phyloP scores from a whole-genome alignment of 306 rosid genomes.

The Rosa persica region DNA sequence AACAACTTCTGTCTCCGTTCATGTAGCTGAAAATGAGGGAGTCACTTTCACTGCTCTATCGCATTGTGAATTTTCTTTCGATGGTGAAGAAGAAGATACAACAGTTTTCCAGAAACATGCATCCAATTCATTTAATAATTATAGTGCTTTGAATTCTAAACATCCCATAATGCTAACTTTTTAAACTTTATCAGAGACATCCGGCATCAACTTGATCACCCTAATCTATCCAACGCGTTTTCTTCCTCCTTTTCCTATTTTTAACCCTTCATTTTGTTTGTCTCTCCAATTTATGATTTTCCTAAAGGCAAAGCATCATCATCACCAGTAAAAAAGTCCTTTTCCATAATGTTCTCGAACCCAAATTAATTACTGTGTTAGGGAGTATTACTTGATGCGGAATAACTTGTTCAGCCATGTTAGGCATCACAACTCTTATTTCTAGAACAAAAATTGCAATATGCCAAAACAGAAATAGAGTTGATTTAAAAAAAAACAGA shows the following conservation, averaged over 20 bases:
- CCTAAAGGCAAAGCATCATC: not conserved
- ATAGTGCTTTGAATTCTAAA: conserved; percentile 41
- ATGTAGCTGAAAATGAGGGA: conserved; percentile 8
- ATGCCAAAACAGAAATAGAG: too few relatives aligned
- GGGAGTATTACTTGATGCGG: not conserved
- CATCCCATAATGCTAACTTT: conserved; percentile 14
- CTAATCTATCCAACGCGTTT: not conserved
- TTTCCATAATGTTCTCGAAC: not conserved
- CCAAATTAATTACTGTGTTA: not conserved
- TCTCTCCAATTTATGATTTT: not conserved
- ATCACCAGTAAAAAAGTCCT: not conserved
- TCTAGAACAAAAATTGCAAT: not conserved
- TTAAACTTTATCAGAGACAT: conserved; percentile 30
- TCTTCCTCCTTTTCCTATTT: not conserved
- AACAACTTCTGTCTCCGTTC: conserved; percentile 37
- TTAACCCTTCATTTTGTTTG: not conserved
- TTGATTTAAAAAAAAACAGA: too few relatives aligned
- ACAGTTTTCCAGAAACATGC: not conserved
- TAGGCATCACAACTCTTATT: not conserved
- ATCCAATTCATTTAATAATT: conserved; percentile 24
- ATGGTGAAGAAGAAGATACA: not conserved
- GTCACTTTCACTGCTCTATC: not conserved
- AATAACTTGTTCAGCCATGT: not conserved
- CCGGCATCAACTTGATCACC: conserved; percentile 18
- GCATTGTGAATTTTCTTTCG: not conserved